Evolutionary conservation across 306 rosid species (phyloP), one percentile per base, ranked within the genome.

Genomic region (Notholithocarpus densiflorus): DNA sequence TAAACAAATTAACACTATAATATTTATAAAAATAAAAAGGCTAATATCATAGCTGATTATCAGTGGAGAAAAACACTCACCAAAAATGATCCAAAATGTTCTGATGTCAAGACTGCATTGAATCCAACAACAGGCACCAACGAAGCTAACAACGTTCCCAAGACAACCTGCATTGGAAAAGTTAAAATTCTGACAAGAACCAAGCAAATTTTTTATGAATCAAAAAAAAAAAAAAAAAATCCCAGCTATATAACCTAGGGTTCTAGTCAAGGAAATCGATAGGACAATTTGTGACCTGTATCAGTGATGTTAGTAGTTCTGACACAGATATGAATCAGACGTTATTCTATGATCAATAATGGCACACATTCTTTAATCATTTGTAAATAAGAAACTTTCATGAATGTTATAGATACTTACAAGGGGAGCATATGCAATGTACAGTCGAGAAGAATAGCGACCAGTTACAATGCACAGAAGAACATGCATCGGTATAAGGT

Each of bases 121-220:
- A 96, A 96, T 75, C 99, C 99, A 82, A 96, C 99, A 34, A 96
- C 99, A 8, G 99, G 99, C 56, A 96, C 99, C 89, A 96, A 81
- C 13, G 99, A 69, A 62, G 99, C 99, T 87, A 96, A 83, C 65
- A 93, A 81, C 18, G 99, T 96, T 82, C 99, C 99, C 81, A 96
- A 76, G 62, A 96, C 84, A 81, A 96, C 91, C 99, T 96, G 92
- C 86, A 87, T 70, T 21, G 9, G 26, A 64, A 85, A 77, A 83
- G 29, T 19, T 52, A 74, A 10, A 29, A 80, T 54, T 84, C 77
- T 79, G 84, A 80, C 45, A 55, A 64, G 76, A 77, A 78, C 77
- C 72, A 83, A 75, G 74, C 61, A 32, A 62, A 52, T 71, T 26
- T 43, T 73, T 27, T 31, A 21, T 13, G 12, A 71, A 54, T 43